A percentile compares a stretch with the other conserved stretches of the same genome.
Conservation (phyloP, 2,329 filamentous ascomycete genomes). For the Talaromyces rugulosus region DNA sequence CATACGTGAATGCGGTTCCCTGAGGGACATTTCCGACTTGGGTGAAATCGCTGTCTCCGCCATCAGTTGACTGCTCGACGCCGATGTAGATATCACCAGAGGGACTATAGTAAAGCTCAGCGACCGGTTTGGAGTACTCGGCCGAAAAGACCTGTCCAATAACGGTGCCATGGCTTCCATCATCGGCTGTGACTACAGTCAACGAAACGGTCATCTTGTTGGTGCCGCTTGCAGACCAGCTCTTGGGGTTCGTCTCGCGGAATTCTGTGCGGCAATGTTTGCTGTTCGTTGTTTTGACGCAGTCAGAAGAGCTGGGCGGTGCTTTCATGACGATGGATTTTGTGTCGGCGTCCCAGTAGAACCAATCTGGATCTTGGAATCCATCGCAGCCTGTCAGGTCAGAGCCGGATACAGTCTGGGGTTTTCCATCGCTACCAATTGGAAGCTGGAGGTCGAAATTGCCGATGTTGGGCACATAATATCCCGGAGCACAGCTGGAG, state of each 20-base stretch:
- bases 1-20: constrained; percentile 33
- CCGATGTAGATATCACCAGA: constrained; percentile 34
- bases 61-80: constrained; percentile 33
- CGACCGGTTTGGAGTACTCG: constrained; percentile 37
- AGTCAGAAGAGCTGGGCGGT: constrained; percentile 31
- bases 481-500: constrained; percentile 13
- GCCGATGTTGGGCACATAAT: constrained; percentile 11
- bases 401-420: constrained; percentile 25
- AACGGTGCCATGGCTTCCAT: constrained; percentile 33
- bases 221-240: constrained; percentile 29
- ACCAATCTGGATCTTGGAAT: constrained; percentile 29
- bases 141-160: constrained; percentile 39
- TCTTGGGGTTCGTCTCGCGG: constrained; percentile 30
- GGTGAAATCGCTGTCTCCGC: constrained; percentile 27
- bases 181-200: constrained; percentile 25
- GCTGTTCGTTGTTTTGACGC: constrained; percentile 39
- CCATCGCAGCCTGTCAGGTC: constrained; percentile 35
- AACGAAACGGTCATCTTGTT: constrained; percentile 33
- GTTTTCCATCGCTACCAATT: constrained; percentile 25
- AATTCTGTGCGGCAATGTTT: constrained; percentile 43
- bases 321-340: constrained; percentile 40
- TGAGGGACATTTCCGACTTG: constrained; percentile 29
- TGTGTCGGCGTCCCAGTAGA: constrained; percentile 31
- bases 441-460: constrained; percentile 34
- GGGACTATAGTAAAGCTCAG: constrained; percentile 37